Conservation (phyloP, 805 yeast species). For the Pichia manshurica region DNA sequence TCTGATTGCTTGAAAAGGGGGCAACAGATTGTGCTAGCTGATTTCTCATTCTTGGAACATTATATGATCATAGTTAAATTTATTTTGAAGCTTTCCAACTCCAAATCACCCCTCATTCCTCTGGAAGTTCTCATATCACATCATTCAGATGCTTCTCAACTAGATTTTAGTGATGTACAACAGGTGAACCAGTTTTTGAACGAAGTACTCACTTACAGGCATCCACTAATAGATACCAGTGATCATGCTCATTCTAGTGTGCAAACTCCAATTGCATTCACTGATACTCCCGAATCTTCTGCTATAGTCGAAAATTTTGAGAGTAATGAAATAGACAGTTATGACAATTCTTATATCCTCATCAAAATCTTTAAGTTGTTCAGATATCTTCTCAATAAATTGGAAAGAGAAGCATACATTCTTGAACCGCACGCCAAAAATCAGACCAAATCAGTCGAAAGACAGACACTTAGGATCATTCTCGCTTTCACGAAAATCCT, state of each 20-base stretch:
- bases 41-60: slow-evolving; percentile 44
- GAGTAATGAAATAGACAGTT: slow-evolving; percentile 12
- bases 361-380: slow-evolving; percentile 38
- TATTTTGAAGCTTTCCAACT: slow-evolving; percentile 24
- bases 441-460: slow-evolving; percentile 18
- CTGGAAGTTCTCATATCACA: slow-evolving; percentile 14
- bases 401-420: slow-evolving; percentile 23
- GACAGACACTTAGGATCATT: slow-evolving; percentile 29
- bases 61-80: slow-evolving; percentile 28
- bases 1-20: slow-evolving; percentile 41
- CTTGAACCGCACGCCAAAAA: slow-evolving; percentile 24
- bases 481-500: slow-evolving; percentile 29
- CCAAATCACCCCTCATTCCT: slow-evolving; percentile 27
- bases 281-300: too few species aligned
- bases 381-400: slow-evolving; percentile 19
- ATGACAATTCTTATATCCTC: slow-evolving; percentile 36
- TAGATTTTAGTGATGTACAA: slow-evolving; percentile 16
- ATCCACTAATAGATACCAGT: slow-evolving; percentile 12
- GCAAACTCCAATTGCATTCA: too few species aligned
- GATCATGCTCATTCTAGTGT: not conserved
- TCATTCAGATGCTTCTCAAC: not conserved
- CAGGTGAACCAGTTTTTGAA: slow-evolving; percentile 19
- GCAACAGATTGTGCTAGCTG: slow-evolving; percentile 47
- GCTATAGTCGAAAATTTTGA: not conserved
- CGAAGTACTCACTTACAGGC: slow-evolving; percentile 16